Percentiles rank a stretch among this genome's conserved stretches.
Conservation (phyloP, 2,329 filamentous ascomycete species). For the Fusarium sulawesiense region DNA sequence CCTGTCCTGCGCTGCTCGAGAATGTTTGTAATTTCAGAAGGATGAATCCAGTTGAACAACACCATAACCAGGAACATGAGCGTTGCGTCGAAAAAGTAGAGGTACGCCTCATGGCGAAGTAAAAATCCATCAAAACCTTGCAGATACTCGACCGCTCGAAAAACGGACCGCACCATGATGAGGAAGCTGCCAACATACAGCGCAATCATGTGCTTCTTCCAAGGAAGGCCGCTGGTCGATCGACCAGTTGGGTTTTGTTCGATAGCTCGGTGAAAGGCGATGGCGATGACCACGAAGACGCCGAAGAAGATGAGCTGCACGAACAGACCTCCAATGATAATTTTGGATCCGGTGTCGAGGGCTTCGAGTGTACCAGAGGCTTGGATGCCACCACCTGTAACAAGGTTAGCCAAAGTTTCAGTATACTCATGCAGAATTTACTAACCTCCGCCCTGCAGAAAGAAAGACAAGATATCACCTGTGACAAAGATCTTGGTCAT, state of each 20-base stretch:
- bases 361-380: conserved; percentile 47
- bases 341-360: conserved; percentile 51
- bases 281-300: conserved; percentile 61
- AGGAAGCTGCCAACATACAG: conserved; percentile 44
- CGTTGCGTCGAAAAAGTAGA: conserved; percentile 52
- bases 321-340: conserved; percentile 64
- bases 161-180: conserved; percentile 55
- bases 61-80: conserved; percentile 56
- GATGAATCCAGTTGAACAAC: conserved; percentile 56
- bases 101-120: conserved; percentile 47
- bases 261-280: conserved; percentile 55
- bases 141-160: conserved; percentile 55
- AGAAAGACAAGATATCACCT: conserved; percentile 31
- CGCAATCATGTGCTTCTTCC: conserved; percentile 45
- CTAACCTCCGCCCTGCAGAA: conserved; percentile 26
- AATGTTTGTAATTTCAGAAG: conserved; percentile 14
- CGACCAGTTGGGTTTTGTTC: conserved; percentile 1
- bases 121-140: conserved; percentile 49
- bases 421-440: no score
- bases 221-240: conserved; percentile 36
- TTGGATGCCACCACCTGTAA: conserved; percentile 14
- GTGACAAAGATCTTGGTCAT: conserved; percentile 35
- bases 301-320: conserved; percentile 66
- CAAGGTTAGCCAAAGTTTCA: no score
- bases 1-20: background rate